Evolutionary conservation across 306 rosid genomes (phyloP), one percentile per base, ranked within the genome.

Genomic region (Cicer pinnatifidum): DNA sequence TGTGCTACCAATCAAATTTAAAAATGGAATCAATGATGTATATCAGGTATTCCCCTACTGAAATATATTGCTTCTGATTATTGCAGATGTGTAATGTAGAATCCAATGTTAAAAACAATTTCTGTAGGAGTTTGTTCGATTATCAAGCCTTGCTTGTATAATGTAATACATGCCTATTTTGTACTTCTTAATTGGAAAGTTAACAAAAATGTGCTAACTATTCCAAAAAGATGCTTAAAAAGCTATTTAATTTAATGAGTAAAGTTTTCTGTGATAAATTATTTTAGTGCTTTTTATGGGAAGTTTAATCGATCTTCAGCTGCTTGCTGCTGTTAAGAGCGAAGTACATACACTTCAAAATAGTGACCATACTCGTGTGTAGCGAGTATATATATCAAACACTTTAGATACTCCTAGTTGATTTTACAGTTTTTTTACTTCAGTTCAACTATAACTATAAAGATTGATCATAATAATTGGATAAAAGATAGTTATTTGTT

Each of bases 51-150:
- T 54, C 59, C 28, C 61, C 47, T 68, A 2, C 13, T 50, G 47
- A 44, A 72, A 67, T 33, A 75, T 74, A 66, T 66, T 47, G 17
- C 65, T 57, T 57, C 69, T 37, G 53, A 37, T 23, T 64, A 61
- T 60, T 46, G 58, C 7, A 43, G 38, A 60, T 59, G 40, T 67
- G 73, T 60, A 41, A 41, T 59, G 37, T 50, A 59, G 38, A 69
- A 57, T 59, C 35, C 11, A 46, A 23, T 68, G 63, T 10, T 67
- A 15, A 40, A 19, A 41, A 4, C 9, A 48, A 4, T 38, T 43
- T 62, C 7, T 61, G 19, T 43, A 4, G 60, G 62, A 10, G 39
- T 37, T 10, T 37, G 54, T 47, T 75, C 40, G 17, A n/a, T 69
- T 40, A 16, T 44, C 16, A 58, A 40, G 20, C 20, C 59, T 80